Base-by-base conservation (phyloP, 495 filamentous ascomycete genomes). In the Trichoderma gamsii region DNA sequence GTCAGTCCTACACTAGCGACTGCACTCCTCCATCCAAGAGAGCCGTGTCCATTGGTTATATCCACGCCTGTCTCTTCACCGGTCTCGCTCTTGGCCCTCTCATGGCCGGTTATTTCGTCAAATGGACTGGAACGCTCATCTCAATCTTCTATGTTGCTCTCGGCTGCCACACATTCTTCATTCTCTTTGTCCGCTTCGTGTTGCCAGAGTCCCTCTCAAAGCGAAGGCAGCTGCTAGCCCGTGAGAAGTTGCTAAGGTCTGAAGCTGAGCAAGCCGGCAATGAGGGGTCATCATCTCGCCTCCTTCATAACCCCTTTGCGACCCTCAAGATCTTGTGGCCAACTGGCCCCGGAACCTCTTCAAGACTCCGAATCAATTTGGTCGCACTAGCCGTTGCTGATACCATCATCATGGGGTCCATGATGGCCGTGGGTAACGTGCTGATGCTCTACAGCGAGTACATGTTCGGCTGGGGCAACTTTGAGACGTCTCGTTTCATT, bases 81-180 rank as follows among this genome's bases (percentile, higher is more conserved):
- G 95, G 95, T 32, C 87, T 97, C 63, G 93, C 95, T 5, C 69
- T 90, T 15, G 95, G 95, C 0, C 95, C 95, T 2, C 80, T 92
- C 16, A 70, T 95, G 11, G 90, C 91, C 4, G 95, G 90, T 9
- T 86, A 89, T 69, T 72, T 98, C 43, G 86, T 97, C 63, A 83
- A 89, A 71, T 77, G 76, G 71, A 92, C 90, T 0, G 88, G 87
- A 1, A 81, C 83, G 4, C 77, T 92, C 15, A 71, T 96, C 25
- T 82, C 82, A 27, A 84, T 96, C 43, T 99, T 99, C 74, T 95
- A 92, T 73, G 79, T 89, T 38, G 86, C 89, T 0, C 73, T 97
- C 3, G 84, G 75, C n/a, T 85, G 86, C 64, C 92, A 97, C 74
- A 35, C 79, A 11, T 75, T 88, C 69, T 96, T 92, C 76, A 83